Evolutionary conservation across 2,329 filamentous ascomycete genomes (phyloP), one percentile per base, ranked within the genome.

Genomic region (Blastomyces percursus): DNA sequence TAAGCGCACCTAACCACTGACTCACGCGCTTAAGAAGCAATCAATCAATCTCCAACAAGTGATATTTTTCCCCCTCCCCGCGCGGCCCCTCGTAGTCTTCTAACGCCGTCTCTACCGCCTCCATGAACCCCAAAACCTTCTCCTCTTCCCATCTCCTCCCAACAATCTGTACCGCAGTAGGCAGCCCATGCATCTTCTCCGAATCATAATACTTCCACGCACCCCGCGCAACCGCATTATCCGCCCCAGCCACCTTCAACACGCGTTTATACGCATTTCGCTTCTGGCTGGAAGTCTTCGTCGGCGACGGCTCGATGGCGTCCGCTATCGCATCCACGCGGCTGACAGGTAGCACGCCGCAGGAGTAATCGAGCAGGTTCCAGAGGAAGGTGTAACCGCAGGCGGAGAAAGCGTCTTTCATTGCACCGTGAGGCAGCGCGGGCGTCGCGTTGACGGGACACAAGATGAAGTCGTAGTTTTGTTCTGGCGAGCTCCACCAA

Each of bases 341-440:
- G 0, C 90, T 93, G 1, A 96, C 86, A 0, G 93, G 92, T 27
- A 97, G 71, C 44, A 96, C 85, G 46, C 92, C 92, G 14, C 84
- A 83, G 0, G 89, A 84, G 75, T 96, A 96, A 72, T 96, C 93
- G 58, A 96, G 84, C 84, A 96, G 67, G 69, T 96, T 96, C 78
- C 94, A 97, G 62, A 96, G 76, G 72, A 96, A 96, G 0, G 92
- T 96, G 71, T 97, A 96, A 0, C 91, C 91, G 70, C 92, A 96
- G 67, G 87, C 90, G 65, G 88, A 89, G 54, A 94, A 86, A 2
- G 90, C 90, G 69, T 93, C 86, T 67, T 85, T 84, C 91, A 96
- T 96, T 0, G 86, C 91, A 56, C 86, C 84, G 72, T 96, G 91
- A 0, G 91, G 91, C 3, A 96, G 84, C 0, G 92, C 92, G 1